These are phyloP conservation scores for Nigrospora sphaerica DNA, from an alignment of 2,329 filamentous ascomycete genomes.

Conservation along the genomic window DNA sequence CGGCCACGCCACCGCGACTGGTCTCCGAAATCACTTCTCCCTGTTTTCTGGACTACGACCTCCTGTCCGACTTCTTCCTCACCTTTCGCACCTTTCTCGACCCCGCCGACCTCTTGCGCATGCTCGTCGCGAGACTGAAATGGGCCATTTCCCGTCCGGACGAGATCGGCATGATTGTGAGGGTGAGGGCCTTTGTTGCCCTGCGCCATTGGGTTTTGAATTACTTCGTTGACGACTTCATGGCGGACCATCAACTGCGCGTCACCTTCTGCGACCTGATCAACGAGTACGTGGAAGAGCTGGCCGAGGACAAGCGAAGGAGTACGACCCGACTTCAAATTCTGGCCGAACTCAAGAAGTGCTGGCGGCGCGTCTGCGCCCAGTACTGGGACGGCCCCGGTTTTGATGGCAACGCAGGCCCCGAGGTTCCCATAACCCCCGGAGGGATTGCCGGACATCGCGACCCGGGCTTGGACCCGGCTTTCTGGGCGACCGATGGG, in stretches of 20 bases:
- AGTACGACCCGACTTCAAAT: slow-evolving; percentile 68
- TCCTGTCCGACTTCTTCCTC: slow-evolving; percentile 95
- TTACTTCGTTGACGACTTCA: slow-evolving; percentile 94
- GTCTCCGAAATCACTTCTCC: slow-evolving; percentile 96
- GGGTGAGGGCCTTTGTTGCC: slow-evolving; percentile 91
- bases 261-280: slow-evolving; percentile 73
- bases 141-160: slow-evolving; percentile 80
- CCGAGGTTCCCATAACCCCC: slow-evolving; percentile 63
- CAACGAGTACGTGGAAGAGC: slow-evolving; percentile 58
- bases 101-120: slow-evolving; percentile 66
- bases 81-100: slow-evolving; percentile 87
- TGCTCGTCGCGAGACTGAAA: slow-evolving; percentile 75
- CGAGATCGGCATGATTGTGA: slow-evolving; percentile 86
- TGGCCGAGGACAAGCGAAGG: slow-evolving; percentile 35
- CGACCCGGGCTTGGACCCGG: slow-evolving; percentile 47
- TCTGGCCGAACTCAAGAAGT: slow-evolving; percentile 89
- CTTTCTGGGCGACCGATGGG: slow-evolving; percentile 42
- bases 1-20: slow-evolving; percentile 82
- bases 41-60: slow-evolving; percentile 90
- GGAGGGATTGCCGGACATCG: slow-evolving; percentile 64
- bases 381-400: slow-evolving; percentile 79
- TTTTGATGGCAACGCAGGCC: slow-evolving; percentile 51
- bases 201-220: slow-evolving; percentile 96
- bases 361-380: slow-evolving; percentile 87
- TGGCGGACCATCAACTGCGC: slow-evolving; percentile 67